Evolutionary conservation across 768 basidiomycete species (phyloP), one percentile per base, ranked within the genome.

Genomic region (Termitomyces sp.): DNA sequence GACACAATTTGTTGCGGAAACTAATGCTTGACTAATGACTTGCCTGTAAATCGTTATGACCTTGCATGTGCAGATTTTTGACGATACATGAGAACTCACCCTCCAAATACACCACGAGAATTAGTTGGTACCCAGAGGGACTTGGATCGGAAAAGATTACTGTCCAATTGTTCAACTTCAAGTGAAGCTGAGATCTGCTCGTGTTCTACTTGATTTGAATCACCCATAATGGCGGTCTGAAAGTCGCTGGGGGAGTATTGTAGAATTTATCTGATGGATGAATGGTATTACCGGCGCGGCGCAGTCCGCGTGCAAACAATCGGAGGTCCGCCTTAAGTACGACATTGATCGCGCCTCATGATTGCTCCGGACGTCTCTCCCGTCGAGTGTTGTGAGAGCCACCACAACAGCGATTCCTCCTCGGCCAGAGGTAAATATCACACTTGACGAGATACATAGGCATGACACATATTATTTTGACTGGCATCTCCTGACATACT

Each of bases 21-120:
- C 87, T 30, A 94, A 73, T 5, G 91, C 92, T 66, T 94, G 92
- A 38, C 88, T 91, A 62, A 94, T 92, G 57, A 94, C 92, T 70
- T 93, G 90, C 4, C 81, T 74, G 50, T 8, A 32, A 51, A 28
- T n/a, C 16, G 20, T 38, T 35, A 24, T 51, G 14, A 43, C 43
- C 10, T n/a, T n/a, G n/a, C 13, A n/a, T 28, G 52, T 24, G n/a
- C 52, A n/a, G 6, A 32, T 32, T 22, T 12, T 3, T 16, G 10
- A 18, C 1, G 16, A 2, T 33, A 45, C n/a, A 12, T 32, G 26
- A 8, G 60, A 46, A 46, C 76, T 61, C 62, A 80, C 75, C 92
- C 92, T 59, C 92, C 92, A 64, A 90, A 94, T 14, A 91, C 90
- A 16, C 91, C 90, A 49, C 92, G 77, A 16, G 81, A 79, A 18